Evolutionary conservation across 2,329 filamentous ascomycete species (phyloP).

Genomic region (Fusarium bulbicola): DNA sequence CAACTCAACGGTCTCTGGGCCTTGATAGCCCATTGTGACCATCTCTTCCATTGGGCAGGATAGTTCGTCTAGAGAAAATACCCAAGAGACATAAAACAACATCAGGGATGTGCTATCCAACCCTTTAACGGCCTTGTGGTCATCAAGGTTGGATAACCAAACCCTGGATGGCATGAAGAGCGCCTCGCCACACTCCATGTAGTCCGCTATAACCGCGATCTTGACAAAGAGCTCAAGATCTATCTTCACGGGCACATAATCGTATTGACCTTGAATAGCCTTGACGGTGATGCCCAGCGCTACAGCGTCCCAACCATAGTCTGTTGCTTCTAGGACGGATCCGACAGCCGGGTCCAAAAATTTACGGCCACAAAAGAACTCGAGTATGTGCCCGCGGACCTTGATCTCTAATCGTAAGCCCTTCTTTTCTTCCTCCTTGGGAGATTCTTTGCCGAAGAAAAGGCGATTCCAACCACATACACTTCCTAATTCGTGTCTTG

Average conservation of each 20-base stretch:
- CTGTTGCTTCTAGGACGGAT: not conserved
- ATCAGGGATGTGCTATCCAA: not conserved
- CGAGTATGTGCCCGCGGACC: accelerated
- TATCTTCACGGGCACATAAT: not conserved
- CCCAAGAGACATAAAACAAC: not conserved
- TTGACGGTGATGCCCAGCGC: not conserved
- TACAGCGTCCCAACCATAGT: not conserved
- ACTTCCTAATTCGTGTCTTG: not conserved
- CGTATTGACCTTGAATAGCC: not conserved
- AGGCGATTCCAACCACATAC: not conserved
- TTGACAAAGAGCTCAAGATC: not conserved
- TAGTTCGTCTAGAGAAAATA: accelerated
- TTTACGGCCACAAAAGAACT: accelerated
- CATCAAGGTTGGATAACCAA: not conserved
- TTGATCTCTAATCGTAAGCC: not conserved
- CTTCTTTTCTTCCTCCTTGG: not conserved
- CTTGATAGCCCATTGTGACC: not conserved
- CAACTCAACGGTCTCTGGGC: not conserved
- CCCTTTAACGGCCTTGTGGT: not conserved
- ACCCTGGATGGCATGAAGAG: not conserved
- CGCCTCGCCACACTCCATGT: not conserved
- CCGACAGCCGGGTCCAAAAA: accelerated
- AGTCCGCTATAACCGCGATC: not conserved
- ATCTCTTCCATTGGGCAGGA: accelerated
- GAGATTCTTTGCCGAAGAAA: not conserved